Conservation (phyloP, 192 early-diverging fungal species). For the Piromyces sp. region DNA sequence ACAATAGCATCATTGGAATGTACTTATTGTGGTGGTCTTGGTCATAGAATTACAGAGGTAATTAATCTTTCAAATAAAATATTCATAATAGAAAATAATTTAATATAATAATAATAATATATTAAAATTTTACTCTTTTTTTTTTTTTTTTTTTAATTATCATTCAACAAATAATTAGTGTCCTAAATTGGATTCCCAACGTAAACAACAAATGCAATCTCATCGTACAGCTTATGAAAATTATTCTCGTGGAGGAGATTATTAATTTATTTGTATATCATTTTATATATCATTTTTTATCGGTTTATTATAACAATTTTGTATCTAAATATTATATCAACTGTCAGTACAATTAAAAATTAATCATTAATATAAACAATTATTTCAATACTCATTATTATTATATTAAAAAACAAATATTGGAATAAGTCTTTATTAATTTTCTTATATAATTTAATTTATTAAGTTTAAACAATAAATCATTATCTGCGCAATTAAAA, state of each 20-base stretch:
- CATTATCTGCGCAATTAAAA: too few species aligned
- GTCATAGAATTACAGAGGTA: constrained; percentile 58
- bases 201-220: constrained; percentile 7
- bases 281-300: background rate
- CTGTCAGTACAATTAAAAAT: too few species aligned
- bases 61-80: background rate
- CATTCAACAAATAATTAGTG: background rate
- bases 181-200: constrained; percentile 32
- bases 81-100: too few species aligned
- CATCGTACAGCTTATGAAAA: background rate
- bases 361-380: too few species aligned
- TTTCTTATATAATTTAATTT: too few species aligned
- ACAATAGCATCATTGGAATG: constrained; percentile 43
- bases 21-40: constrained; percentile 85
- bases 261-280: background rate
- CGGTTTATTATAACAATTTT: too few species aligned
- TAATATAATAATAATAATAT: too few species aligned
- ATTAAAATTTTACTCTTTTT: constrained; percentile 29
- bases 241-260: background rate
- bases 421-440: too few species aligned
- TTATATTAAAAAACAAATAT: too few species aligned
- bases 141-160: constrained; percentile 1
- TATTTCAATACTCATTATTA: too few species aligned
- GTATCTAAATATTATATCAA: too few species aligned
- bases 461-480: too few species aligned